These are phyloP conservation scores for Plectosphaerella plurivora DNA, from an alignment of 2,329 filamentous ascomycete genomes.

Conservation along the genomic window DNA sequence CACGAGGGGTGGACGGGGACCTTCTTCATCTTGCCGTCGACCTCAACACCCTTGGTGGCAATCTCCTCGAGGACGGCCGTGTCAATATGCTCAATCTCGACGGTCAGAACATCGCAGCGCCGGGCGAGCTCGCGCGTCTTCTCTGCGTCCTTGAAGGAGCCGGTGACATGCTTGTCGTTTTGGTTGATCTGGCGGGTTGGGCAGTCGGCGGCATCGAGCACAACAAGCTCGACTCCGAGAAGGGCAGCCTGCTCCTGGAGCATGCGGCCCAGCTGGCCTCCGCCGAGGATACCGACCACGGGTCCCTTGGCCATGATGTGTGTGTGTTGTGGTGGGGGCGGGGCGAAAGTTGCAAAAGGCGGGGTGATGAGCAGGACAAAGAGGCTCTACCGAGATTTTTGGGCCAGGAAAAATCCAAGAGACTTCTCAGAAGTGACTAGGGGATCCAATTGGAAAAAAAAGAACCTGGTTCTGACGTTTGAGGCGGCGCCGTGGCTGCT, in stretches of 20 bases:
- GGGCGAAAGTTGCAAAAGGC: neutral
- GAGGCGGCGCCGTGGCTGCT: too few relatives aligned
- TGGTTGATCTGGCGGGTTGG: conserved; percentile 84
- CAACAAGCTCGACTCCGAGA: conserved; percentile 72
- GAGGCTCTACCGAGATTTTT: neutral
- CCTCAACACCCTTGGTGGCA: conserved; percentile 56
- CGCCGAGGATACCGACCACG: conserved; percentile 50
- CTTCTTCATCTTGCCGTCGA: conserved; percentile 39
- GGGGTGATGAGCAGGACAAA: neutral
- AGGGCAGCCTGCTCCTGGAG: conserved; percentile 76
- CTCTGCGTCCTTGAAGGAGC: conserved; percentile 80
- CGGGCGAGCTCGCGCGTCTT: conserved; percentile 77
- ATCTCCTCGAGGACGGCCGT: conserved; percentile 87
- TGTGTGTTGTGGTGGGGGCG: neutral
- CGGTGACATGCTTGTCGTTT: conserved; percentile 69
- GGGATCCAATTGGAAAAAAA: neutral
- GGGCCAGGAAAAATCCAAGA: neutral
- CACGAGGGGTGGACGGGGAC: conserved; percentile 75
- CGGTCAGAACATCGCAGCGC: conserved; percentile 75
- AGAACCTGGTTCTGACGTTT: neutral
- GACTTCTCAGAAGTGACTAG: neutral
- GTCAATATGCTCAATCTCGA: conserved; percentile 94
- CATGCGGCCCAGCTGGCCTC: conserved; percentile 87
- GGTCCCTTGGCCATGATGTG: conserved; percentile 24
- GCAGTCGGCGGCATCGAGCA: conserved; percentile 71